Base-by-base conservation (phyloP, 2,329 filamentous ascomycete genomes). In the Immersiporthe knoxdaviesiana region DNA sequence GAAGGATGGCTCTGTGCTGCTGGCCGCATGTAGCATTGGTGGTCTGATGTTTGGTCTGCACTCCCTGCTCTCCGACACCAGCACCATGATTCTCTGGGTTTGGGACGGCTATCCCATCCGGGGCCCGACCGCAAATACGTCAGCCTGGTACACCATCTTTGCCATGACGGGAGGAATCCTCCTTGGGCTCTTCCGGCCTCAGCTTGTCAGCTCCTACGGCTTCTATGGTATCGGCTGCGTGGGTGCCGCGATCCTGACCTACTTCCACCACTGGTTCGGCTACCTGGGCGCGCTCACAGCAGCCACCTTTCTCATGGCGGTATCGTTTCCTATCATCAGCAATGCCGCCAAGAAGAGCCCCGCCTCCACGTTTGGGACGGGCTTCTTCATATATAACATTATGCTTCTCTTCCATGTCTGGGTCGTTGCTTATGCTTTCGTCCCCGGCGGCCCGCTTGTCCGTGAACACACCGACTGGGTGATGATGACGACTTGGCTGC, bases 41-140 rank as follows among this genome's bases (percentile, higher is more conserved):
- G 95, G 94, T 39, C 80, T 97, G 10, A 86, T 97, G 76, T 99
- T 99, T 76, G 92, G 88, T 6, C 85, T 98, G 76, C 96, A 98
- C 78, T 97, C 94, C 1, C 84, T 99, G 12, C 86, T 99, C 14
- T 97, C 96, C 0, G 96, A 99, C 78, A 97, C 94, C 0, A 98
- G 96, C 82, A 99, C 96, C 66, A 98, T 99, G 94, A 97, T 98
- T 69, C 86, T 94, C 21, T 99, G 96, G 96, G 93, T 93, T 2
- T 99, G 96, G 96, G 94, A 97, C 74, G 96, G 96, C 8, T 99
- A 92, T 75, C 96, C 96, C 18, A 88, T 98, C 54, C 89, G 92
- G 63, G 96, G 96, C 8, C 96, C 96, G 2, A 88, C 96, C 63
- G 89, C 94, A 71, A 93, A 91, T 62, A 93, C 94, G n/a, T 94